Base-by-base conservation (phyloP, 768 basidiomycete genomes). In the Kwoniella mangroviensis region DNA sequence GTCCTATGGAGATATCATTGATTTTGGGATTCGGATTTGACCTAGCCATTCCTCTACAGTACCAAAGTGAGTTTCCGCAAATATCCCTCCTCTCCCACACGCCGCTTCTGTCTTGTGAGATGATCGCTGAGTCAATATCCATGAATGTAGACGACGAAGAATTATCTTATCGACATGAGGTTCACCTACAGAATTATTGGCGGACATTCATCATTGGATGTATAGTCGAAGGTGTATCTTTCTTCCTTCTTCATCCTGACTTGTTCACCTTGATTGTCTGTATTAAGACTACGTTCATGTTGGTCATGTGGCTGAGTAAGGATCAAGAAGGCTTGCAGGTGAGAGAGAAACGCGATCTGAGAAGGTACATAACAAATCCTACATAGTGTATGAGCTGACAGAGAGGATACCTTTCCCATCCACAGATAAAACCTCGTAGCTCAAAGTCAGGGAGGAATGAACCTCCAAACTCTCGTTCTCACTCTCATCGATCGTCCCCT, bases 181-280 rank as follows among this genome's bases (percentile, higher is more conserved):
- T 34, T 10, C 78, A 76, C 62, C 70, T 76, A 7, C 68, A 68
- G 9, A 60, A 61, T 26, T 79, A 79, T 55, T 76, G 75, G 78
- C 73, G 67, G 3, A 45, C 75, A 28, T 71, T 73, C 59, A 65
- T 62, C 34, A 63, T 75, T 26, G 73, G 64, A 10, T 68, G 68
- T 17, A 59, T 60, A 7, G 49, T 72, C 9, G 75, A 79, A 52
- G 52, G 58, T 22, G 62, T 60, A 9, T 65, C 64, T 6, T 76
- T 75, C 62, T 72, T 79, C 56, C 54, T 76, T 13, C 49, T 76
- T 42, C 73, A 75, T 64, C 73, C 73, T 21, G 74, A 76, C n/a
- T 63, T 79, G n/a, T 76, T 79, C 67, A 76, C 78, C 0, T 65
- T 79, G 12, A 63, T 76, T 0, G 73, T 75, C n/a, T 76, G 75